phyloP scores from a whole-genome alignment of 306 rosid genomes.

The Gastrolobium bilobum region DNA sequence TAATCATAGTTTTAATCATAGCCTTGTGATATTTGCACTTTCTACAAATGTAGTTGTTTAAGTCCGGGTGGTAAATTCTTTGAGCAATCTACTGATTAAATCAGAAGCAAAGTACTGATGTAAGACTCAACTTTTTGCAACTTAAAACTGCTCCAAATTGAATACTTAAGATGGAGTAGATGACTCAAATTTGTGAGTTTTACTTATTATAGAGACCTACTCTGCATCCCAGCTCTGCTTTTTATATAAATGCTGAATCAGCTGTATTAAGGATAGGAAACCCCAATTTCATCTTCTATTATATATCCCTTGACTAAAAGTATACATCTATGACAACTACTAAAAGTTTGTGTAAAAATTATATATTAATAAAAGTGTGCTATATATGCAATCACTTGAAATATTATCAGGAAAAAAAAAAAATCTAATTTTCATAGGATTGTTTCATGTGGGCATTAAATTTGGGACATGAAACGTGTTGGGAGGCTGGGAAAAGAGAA shows the following conservation, averaged over 20 bases:
- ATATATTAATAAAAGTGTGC: background rate
- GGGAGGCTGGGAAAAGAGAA: slow-evolving; percentile 54
- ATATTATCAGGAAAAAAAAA: background rate
- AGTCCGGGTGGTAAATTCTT: slow-evolving; percentile 35
- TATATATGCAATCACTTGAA: slow-evolving; percentile 18
- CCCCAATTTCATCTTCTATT: slow-evolving; percentile 39
- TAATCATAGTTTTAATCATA: slow-evolving; percentile 93
- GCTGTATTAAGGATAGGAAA: slow-evolving; percentile 45
- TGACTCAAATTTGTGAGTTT: slow-evolving; percentile 33
- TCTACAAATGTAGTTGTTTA: slow-evolving; percentile 56
- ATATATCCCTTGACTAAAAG: background rate
- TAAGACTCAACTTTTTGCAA: slow-evolving; percentile 48
- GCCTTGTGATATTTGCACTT: slow-evolving; percentile 67
- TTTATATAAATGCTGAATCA: slow-evolving; percentile 44
- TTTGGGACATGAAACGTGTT: slow-evolving; percentile 55
- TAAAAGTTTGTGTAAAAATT: background rate
- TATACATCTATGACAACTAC: background rate
- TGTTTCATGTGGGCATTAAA: slow-evolving; percentile 30
- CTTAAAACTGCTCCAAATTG: slow-evolving; percentile 34
- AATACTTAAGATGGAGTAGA: slow-evolving; percentile 29
- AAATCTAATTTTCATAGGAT: background rate
- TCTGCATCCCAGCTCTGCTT: slow-evolving; percentile 46
- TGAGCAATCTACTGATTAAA: slow-evolving; percentile 55
- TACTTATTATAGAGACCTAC: slow-evolving; percentile 24
- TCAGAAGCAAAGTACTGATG: slow-evolving; percentile 44